Percentiles rank a stretch among this genome's conserved stretches.
phyloP scores from a whole-genome alignment of 164 flowering plant species.

The Akebia trifoliata region DNA sequence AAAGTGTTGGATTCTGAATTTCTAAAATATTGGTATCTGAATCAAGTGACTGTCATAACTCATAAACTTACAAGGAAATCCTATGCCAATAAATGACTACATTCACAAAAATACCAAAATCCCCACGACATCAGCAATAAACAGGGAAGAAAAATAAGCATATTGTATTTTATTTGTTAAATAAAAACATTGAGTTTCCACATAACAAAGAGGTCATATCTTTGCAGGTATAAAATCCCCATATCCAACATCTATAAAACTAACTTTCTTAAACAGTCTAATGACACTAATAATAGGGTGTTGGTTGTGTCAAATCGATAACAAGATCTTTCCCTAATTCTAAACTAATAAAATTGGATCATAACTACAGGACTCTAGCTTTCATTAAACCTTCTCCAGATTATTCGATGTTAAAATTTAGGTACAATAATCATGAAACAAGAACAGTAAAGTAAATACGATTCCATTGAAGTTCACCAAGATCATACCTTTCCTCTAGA shows the following conservation, averaged over 20 bases:
- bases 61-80: too few relatives aligned
- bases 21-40: too few relatives aligned
- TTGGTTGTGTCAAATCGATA: neutral
- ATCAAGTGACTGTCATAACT: too few relatives aligned
- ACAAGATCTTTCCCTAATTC: neutral
- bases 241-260: neutral
- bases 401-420: neutral
- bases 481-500: constrained; percentile 16
- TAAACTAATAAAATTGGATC: neutral
- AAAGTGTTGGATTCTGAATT: too few relatives aligned
- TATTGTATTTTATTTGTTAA: too few relatives aligned
- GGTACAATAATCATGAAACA: neutral
- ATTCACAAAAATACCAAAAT: too few relatives aligned
- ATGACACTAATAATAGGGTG: neutral
- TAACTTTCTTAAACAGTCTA: neutral
- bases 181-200: too few relatives aligned
- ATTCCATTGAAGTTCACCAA: neutral
- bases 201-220: too few relatives aligned
- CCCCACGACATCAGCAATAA: too few relatives aligned
- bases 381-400: neutral
- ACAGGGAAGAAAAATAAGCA: too few relatives aligned
- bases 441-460: neutral
- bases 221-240: neutral
- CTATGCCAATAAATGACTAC: too few relatives aligned
- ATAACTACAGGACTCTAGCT: neutral